Base-by-base conservation (phyloP, 257 asterid species). In the Ligustrum vulgare region DNA sequence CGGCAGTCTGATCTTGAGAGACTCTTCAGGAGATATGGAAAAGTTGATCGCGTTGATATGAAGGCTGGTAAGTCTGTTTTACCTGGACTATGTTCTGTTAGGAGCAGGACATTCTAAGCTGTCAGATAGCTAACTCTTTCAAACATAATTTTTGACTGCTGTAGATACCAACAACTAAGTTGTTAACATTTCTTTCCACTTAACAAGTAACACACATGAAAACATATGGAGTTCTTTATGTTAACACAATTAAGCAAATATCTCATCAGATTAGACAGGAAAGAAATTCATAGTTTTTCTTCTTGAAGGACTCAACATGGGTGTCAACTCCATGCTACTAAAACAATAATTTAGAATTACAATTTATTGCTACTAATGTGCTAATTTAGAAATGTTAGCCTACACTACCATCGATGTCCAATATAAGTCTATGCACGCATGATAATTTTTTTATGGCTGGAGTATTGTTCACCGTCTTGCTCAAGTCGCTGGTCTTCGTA, bases 11-110 rank as follows among this genome's bases (percentile, higher is more conserved):
- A 91, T 34, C 87, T 91, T 39, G 97, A 91, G 79, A 81, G 92
- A 70, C 89, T 91, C 62, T 91, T 91, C 89, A 84, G 82, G 78
- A 89, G 87, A 86, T 91, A 89, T 68, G 96, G 97, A 69, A 89
- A 82, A 77, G 93, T 91, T 72, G 96, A 89, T 72, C 85, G 91
- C 79, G 92, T 91, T 71, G 97, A 91, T 78, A 86, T 91, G 97
- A 91, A 91, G 83, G 88, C 96, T 77, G 97, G 97, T 91, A 84
- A 82, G 89, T 82, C 72, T 79, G 36, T 41, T 51, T 77, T 10
- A 25, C 65, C 68, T n/a, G 67, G 64, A 34, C 56, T 37, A 11
- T 33, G 25, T 67, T 60, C 10, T 64, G 36, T 32, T 33, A 4
- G 5, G 12, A 18, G 72, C 67, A 8, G 37, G 45, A 34, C 73